Percentiles rank a stretch among this genome's conserved stretches.
Conservation (phyloP, 805 yeast species). For the Kluyveromyces lactis region DNA sequence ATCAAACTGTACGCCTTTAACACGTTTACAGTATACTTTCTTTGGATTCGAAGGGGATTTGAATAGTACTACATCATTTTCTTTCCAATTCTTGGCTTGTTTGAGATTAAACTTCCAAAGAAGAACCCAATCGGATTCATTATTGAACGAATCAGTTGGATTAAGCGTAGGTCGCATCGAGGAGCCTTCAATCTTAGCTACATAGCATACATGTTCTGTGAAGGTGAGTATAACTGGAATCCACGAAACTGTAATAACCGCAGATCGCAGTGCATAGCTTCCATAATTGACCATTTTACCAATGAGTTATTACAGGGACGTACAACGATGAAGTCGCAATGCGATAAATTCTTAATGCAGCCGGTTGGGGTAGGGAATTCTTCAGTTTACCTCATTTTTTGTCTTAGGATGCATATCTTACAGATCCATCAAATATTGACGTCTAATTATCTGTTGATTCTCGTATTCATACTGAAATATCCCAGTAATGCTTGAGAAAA, state of each 20-base stretch:
- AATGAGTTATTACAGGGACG: too few species aligned
- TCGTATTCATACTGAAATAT: too few species aligned
- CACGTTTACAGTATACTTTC: slow-evolving; percentile 66
- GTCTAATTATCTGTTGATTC: too few species aligned
- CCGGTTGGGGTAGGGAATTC: too few species aligned
- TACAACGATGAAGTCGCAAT: too few species aligned
- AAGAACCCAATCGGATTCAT: slow-evolving; percentile 50
- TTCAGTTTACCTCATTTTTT: too few species aligned
- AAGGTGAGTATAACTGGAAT: slow-evolving; percentile 67
- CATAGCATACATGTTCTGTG: slow-evolving; percentile 62
- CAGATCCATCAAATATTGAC: too few species aligned
- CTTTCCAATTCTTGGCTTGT: slow-evolving; percentile 37
- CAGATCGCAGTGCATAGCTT: slow-evolving; percentile 9
- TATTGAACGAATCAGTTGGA: slow-evolving; percentile 42
- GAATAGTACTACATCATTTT: slow-evolving; percentile 67
- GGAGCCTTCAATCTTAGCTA: slow-evolving; percentile 67
- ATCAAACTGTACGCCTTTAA: slow-evolving; percentile 72
- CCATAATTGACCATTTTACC: slow-evolving; percentile 1
- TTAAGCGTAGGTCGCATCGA: slow-evolving; percentile 90
- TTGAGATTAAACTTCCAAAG: slow-evolving; percentile 57
- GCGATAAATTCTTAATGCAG: too few species aligned
- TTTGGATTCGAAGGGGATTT: slow-evolving; percentile 78
- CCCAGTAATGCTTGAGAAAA: too few species aligned
- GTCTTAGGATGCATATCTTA: too few species aligned
- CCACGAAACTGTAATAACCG: slow-evolving; percentile 51